phyloP scores from a whole-genome alignment of 345 rosid genomes.

The Leavenworthia alabamica region DNA sequence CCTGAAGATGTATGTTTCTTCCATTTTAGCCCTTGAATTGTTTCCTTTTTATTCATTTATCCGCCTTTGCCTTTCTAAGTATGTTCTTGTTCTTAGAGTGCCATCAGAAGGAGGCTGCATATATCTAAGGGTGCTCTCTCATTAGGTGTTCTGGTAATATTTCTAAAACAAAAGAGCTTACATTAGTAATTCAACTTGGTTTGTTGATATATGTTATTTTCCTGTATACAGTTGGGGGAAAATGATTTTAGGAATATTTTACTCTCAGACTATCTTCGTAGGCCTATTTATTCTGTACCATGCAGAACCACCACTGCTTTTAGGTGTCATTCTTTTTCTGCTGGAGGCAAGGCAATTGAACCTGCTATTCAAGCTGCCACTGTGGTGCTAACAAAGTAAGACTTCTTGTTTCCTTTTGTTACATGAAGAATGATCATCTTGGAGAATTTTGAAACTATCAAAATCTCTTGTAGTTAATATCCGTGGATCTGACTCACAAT shows the following conservation, averaged over 20 bases:
- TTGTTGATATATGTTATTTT: conserved; percentile 5
- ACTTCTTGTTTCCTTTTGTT: conserved; percentile 9
- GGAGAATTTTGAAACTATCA: not conserved
- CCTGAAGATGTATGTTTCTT: conserved; percentile 41
- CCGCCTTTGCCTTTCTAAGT: not conserved
- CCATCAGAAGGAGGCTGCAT: conserved; percentile 34
- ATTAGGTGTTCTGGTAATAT: conserved; percentile 37
- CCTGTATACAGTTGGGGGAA: conserved; percentile 32
- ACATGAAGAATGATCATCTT: conserved; percentile 11
- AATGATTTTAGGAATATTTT: conserved; percentile 35
- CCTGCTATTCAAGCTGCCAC: conserved; percentile 48
- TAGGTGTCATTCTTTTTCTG: conserved; percentile 47
- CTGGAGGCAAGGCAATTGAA: conserved; percentile 40
- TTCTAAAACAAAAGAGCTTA: not conserved
- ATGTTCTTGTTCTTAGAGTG: conserved; percentile 33
- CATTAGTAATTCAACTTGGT: not conserved
- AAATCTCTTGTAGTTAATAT: not conserved
- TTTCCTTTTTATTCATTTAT: not conserved
- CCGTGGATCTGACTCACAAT: not conserved
- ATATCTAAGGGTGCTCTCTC: conserved; percentile 32
- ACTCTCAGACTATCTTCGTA: conserved; percentile 32
- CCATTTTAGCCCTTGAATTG: not conserved
- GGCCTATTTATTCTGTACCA: conserved; percentile 34
- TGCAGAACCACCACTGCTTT: conserved; percentile 35
- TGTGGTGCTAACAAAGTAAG: conserved; percentile 45